Evolutionary conservation across 345 rosid species (phyloP), one percentile per base, ranked within the genome.

Genomic region (Abelmoschus esculentus): DNA sequence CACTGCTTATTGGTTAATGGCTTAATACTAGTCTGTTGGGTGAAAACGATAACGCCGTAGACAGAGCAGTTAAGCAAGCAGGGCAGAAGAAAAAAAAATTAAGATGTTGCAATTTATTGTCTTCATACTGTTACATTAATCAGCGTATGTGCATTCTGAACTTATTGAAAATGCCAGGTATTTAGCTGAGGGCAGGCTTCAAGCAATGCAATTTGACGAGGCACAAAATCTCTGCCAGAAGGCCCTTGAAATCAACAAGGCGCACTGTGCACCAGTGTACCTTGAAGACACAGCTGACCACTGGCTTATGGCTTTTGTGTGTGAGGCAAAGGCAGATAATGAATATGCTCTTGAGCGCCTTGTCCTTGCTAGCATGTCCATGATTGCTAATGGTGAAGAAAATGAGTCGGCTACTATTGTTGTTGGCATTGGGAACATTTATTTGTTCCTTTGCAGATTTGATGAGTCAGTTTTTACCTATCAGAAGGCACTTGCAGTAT

Each of bases 261-360:
- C 79, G 19, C 82, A 85, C 31, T 73, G 83, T 19, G 82, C 70
- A 42, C 85, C 85, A 0, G 85, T 85, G 29, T 83, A 86, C n/a
- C 70, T 78, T 47, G 85, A 85, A 74, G 86, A 85, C 75, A 84
- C 89, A 71, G 82, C 87, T 66, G 86, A 86, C 69, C 84, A 78
- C 3, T 63, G 89, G 65, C 76, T 83, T 22, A 76, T 22, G 26
- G 26, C 26, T 22, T 22, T 22, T 22, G 26, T 22, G 26, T 22
- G 26, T 22, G 26, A 22, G 1, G 26, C 26, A 22, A 22, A 22
- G 26, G 26, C 26, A 22, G 26, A 22, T 22, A 22, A 22, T 22
- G 26, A 22, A 22, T 22, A 22, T 22, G 26, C 26, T 22, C 26
- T 22, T 22, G 26, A 22, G 26, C 26, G 26, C 26, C 26, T 22